A percentile compares a stretch with the other conserved stretches of the same genome.
These are phyloP conservation scores for Pichia californica DNA, from an alignment of 805 yeast species.

Conservation along the genomic window DNA sequence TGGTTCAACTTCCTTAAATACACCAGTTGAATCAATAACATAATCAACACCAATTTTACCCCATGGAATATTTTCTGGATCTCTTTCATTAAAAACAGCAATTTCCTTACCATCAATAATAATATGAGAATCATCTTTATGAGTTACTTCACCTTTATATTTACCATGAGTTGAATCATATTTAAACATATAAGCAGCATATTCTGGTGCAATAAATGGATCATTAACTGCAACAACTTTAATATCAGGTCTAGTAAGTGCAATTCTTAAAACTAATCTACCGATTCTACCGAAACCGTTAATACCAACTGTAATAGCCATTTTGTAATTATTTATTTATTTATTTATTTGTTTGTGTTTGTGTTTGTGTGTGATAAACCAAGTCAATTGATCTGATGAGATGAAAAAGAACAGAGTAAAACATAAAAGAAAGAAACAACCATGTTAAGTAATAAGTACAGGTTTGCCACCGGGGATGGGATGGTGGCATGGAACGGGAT, in stretches of 20 bases:
- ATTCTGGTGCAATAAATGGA: slow-evolving; percentile 84
- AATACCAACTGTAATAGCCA: slow-evolving; percentile 74
- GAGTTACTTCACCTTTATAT: slow-evolving; percentile 66
- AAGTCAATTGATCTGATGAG: slow-evolving; percentile 27
- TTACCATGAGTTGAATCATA: slow-evolving; percentile 91
- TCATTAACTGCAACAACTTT: slow-evolving; percentile 85
- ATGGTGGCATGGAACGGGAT: too few species aligned
- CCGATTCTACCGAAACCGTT: slow-evolving; percentile 96
- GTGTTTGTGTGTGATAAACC: slow-evolving; percentile 19
- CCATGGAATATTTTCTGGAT: slow-evolving; percentile 88
- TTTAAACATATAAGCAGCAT: slow-evolving; percentile 94
- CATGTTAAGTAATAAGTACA: not conserved
- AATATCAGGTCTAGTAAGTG: slow-evolving; percentile 65
- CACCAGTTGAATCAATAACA: slow-evolving; percentile 93
- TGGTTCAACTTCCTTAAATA: slow-evolving; percentile 76
- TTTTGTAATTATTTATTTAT: slow-evolving; percentile 13
- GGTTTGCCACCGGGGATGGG: too few species aligned
- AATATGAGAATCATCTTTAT: slow-evolving; percentile 45
- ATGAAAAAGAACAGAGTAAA: not conserved
- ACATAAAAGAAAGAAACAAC: not conserved
- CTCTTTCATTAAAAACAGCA: slow-evolving; percentile 69
- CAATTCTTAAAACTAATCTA: slow-evolving; percentile 81
- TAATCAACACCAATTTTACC: slow-evolving; percentile 73
- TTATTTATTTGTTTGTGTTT: not conserved
- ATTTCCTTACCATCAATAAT: slow-evolving; percentile 65